These are phyloP conservation scores for Phytophthora melonis DNA, from an alignment of 352 stramenopile genomes.

Conservation along the genomic window DNA sequence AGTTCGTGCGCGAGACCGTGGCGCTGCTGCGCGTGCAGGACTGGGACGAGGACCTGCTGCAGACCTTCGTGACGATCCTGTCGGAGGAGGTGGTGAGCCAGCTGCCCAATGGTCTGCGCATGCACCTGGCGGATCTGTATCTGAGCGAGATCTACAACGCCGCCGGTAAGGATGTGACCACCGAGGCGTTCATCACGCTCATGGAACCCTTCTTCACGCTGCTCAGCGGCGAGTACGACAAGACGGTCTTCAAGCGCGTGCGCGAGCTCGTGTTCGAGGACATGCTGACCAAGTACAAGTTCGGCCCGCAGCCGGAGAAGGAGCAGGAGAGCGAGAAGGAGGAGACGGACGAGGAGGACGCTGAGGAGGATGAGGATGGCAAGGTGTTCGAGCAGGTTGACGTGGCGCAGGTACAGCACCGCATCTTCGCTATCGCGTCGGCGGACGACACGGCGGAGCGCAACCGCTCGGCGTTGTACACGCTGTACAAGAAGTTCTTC, in stretches of 20 bases:
- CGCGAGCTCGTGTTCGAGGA: constrained; percentile 77
- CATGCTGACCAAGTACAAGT: constrained; percentile 76
- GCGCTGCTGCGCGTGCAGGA: constrained; percentile 65
- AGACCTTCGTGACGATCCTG: constrained; percentile 68
- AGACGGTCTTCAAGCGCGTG: constrained; percentile 83
- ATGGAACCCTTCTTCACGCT: constrained; percentile 87
- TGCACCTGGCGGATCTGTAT: constrained; percentile 84
- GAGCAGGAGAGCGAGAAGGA: constrained; percentile 46
- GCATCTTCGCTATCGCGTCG: constrained; percentile 80
- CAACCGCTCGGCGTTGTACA: constrained; percentile 83
- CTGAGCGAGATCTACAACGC: constrained; percentile 71
- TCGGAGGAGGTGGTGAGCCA: constrained; percentile 80
- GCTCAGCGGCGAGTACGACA: constrained; percentile 81
- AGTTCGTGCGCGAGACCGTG: constrained; percentile 80
- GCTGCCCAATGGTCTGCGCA: constrained; percentile 80
- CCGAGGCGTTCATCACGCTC: constrained; percentile 72
- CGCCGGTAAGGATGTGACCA: constrained; percentile 59
- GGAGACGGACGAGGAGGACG: constrained; percentile 58
- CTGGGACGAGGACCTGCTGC: constrained; percentile 58
- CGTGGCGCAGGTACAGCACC: constrained; percentile 75
- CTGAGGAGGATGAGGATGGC: constrained; percentile 47
- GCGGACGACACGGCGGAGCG: constrained; percentile 80
- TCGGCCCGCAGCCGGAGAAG: constrained; percentile 58
- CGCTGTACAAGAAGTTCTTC: constrained; percentile 82
- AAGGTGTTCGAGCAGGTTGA: constrained; percentile 78